Conservation (phyloP, 2,329 filamentous ascomycete species). For the Paraphaeosphaeria minitans region DNA sequence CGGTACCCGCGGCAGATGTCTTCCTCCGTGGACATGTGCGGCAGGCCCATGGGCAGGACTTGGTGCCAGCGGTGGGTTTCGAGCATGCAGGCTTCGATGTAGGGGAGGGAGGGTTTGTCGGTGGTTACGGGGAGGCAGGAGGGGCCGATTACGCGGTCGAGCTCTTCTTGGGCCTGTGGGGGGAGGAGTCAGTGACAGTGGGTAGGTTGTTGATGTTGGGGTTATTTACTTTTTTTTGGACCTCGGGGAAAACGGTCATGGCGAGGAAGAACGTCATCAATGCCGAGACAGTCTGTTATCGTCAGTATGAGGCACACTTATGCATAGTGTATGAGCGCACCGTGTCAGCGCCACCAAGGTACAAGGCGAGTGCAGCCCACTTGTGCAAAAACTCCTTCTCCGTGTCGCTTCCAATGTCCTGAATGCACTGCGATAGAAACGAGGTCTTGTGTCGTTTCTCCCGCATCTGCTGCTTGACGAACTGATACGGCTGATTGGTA, state of each 20-base stretch:
- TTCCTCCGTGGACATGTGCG: constrained; percentile 40
- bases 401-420: constrained; percentile 29
- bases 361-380: constrained; percentile 50
- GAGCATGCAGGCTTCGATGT: constrained; percentile 39
- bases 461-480: constrained; percentile 50
- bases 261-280: constrained; percentile 56
- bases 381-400: constrained; percentile 43
- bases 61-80: constrained; percentile 53
- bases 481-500: constrained; percentile 50
- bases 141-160: constrained; percentile 56
- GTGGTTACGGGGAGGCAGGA: constrained; percentile 54
- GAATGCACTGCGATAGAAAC: constrained; percentile 47
- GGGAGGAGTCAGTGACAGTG: too few species aligned
- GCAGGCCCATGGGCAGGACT: constrained; percentile 37
- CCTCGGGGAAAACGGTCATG: constrained; percentile 55
- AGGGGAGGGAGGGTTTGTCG: constrained; percentile 51
- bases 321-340: constrained; percentile 21
- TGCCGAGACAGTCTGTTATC: constrained; percentile 47
- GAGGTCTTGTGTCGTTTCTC: constrained; percentile 36
- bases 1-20: constrained; percentile 45
- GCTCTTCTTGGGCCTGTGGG: constrained; percentile 42
- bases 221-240: constrained; percentile 51
- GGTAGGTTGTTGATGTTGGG: not conserved
- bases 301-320: not conserved
- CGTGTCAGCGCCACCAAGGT: constrained; percentile 52